Percentiles rank a stretch among this genome's conserved stretches.
Evolutionary conservation across 2,329 filamentous ascomycete species (phyloP).

Genomic region (Calonectria crousiana): DNA sequence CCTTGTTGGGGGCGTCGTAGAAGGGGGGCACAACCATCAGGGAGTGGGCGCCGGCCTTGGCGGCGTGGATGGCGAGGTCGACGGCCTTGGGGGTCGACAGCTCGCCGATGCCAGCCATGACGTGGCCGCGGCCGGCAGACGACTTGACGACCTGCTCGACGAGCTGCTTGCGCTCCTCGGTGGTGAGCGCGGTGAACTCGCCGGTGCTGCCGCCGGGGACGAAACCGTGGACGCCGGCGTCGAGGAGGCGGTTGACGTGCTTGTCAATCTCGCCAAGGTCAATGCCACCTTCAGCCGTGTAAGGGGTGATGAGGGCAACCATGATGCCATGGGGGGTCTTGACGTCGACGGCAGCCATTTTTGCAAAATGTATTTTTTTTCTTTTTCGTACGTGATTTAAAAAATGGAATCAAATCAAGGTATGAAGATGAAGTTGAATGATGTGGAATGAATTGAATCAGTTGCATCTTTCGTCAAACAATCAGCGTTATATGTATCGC

Average conservation of each 20-base stretch:
- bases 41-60: slow-evolving; percentile 53
- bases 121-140: slow-evolving; percentile 54
- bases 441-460: not conserved
- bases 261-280: slow-evolving; percentile 47
- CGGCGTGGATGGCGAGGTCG: slow-evolving; percentile 32
- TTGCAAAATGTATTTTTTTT: not conserved
- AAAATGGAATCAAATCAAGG: not conserved
- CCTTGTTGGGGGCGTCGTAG: slow-evolving; percentile 58
- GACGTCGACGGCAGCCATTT: slow-evolving; percentile 33
- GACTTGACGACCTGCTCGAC: slow-evolving; percentile 52
- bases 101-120: slow-evolving; percentile 59
- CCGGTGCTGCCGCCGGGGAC: slow-evolving; percentile 62
- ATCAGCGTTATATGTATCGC: slow-evolving; percentile 18
- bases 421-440: not conserved
- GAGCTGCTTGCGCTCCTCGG: slow-evolving; percentile 59
- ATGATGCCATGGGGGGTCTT: slow-evolving; percentile 55
- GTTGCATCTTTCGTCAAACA: not conserved
- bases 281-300: slow-evolving; percentile 56
- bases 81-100: slow-evolving; percentile 52
- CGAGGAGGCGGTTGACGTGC: slow-evolving; percentile 60
- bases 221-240: slow-evolving; percentile 60
- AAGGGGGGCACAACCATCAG: slow-evolving; percentile 64
- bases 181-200: slow-evolving; percentile 60
- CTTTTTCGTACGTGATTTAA: too few species aligned
- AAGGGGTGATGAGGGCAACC: slow-evolving; percentile 63